Conservation (phyloP, 345 rosid genomes). For the Rhizophora mangle region DNA sequence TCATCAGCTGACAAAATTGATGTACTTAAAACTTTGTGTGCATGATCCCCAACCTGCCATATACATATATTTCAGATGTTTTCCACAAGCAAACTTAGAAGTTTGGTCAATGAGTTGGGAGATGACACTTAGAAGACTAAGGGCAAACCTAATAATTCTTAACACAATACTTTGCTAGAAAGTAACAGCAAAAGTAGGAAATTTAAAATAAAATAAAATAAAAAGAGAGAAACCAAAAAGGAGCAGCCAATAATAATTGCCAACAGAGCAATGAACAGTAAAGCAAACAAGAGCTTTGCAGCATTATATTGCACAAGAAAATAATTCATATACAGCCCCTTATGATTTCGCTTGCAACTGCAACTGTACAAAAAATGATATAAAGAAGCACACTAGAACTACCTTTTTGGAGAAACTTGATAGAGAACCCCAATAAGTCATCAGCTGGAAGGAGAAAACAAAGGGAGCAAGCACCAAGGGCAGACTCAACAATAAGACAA, state of each 20-base stretch:
- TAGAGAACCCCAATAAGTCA: constrained; percentile 26
- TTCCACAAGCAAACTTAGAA: too few relatives aligned
- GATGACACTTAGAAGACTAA: too few relatives aligned
- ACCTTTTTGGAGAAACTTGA: constrained; percentile 31
- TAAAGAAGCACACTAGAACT: constrained; percentile 32
- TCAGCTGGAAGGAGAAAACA: constrained; percentile 27
- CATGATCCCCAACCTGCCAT: too few relatives aligned
- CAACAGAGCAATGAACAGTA: neutral
- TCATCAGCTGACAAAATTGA: neutral
- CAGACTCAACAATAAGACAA: constrained; percentile 37
- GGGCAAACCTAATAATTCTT: too few relatives aligned
- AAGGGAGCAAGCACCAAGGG: constrained; percentile 25
- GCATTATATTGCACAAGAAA: constrained; percentile 40
- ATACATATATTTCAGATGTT: too few relatives aligned
- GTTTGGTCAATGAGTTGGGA: too few relatives aligned
- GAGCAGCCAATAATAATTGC: neutral
- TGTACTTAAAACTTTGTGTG: too few relatives aligned
- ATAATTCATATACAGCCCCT: constrained; percentile 33
- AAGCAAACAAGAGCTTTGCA: constrained; percentile 13
- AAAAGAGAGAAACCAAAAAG: neutral
- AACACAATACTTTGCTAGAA: too few relatives aligned
- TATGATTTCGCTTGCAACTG: constrained; percentile 26
- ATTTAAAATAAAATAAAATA: too few relatives aligned
- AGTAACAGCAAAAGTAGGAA: too few relatives aligned
- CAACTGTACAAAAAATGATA: constrained; percentile 40